phyloP scores from a whole-genome alignment of 345 rosid species.

The Streptanthus diversifolius region DNA sequence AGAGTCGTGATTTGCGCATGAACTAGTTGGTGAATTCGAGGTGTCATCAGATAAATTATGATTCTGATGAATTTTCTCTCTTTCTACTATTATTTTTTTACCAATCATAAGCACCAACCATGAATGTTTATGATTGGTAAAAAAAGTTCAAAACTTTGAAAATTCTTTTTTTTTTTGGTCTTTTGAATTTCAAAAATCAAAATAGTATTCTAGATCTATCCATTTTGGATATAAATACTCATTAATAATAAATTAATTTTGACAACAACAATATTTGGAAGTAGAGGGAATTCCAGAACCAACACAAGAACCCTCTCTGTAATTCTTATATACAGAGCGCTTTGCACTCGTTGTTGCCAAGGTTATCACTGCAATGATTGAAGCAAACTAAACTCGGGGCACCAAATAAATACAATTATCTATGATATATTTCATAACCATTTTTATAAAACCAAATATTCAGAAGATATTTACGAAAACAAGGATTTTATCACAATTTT shows the following conservation, averaged over 20 bases:
- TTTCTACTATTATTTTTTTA: no score
- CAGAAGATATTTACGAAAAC: not conserved
- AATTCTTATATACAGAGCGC: conserved; percentile 10
- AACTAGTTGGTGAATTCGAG: no score
- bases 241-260: not conserved
- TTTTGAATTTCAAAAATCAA: no score
- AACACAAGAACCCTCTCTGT: conserved; percentile 22
- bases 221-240: no score
- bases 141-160: no score
- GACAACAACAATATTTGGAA: conserved; percentile 21
- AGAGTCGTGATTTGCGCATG: no score
- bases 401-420: not conserved
- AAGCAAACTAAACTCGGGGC: not conserved
- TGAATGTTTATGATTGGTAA: no score
- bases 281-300: conserved; percentile 4
- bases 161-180: no score
- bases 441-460: not conserved
- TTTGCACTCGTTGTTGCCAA: conserved; percentile 17
- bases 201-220: no score
- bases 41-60: no score
- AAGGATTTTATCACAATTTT: not conserved
- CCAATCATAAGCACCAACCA: no score
- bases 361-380: not conserved
- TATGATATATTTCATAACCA: not conserved
- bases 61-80: no score